Conservation (phyloP, 306 rosid species). For the Myrica gale region DNA sequence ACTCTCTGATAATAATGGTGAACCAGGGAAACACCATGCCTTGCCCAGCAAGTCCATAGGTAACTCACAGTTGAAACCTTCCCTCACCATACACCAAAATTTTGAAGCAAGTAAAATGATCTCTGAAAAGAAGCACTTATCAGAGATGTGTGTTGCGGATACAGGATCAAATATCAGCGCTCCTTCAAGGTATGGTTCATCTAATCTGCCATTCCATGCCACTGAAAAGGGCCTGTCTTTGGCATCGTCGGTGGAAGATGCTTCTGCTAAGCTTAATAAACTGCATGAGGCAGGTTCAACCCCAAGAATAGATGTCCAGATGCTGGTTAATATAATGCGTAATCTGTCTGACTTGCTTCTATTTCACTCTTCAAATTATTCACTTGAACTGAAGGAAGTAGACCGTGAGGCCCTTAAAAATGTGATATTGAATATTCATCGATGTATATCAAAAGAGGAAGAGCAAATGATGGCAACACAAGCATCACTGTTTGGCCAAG, state of each 20-base stretch:
- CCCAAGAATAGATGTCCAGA: constrained; percentile 49
- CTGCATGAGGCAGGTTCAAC: constrained; percentile 35
- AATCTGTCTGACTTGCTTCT: constrained; percentile 67
- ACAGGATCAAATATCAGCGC: constrained; percentile 25
- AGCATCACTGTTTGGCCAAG: constrained; percentile 37
- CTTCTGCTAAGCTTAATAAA: constrained; percentile 33
- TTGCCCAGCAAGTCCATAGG: constrained; percentile 34
- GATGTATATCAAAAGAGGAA: constrained; percentile 47
- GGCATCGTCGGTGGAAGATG: constrained; percentile 34
- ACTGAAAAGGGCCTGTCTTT: constrained; percentile 26
- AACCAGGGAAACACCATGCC: constrained; percentile 28
- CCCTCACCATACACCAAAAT: constrained; percentile 34
- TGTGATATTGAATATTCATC: constrained; percentile 56
- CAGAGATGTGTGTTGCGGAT: constrained; percentile 10
- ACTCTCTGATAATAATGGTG: constrained; percentile 25
- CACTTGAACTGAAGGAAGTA: constrained; percentile 43
- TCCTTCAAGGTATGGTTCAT: constrained; percentile 23
- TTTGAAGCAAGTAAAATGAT: constrained; percentile 28
- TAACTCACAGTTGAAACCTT: constrained; percentile 36
- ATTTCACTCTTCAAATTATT: constrained; percentile 44
- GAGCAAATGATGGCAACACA: constrained; percentile 27
- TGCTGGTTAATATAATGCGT: constrained; percentile 53
- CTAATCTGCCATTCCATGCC: constrained; percentile 21
- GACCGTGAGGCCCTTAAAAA: constrained; percentile 44
- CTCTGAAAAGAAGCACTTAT: constrained; percentile 31